Evolutionary conservation across 108 stramenopile species (phyloP), one percentile per base, ranked within the genome.

Genomic region (Cylindrotheca fusiformis): DNA sequence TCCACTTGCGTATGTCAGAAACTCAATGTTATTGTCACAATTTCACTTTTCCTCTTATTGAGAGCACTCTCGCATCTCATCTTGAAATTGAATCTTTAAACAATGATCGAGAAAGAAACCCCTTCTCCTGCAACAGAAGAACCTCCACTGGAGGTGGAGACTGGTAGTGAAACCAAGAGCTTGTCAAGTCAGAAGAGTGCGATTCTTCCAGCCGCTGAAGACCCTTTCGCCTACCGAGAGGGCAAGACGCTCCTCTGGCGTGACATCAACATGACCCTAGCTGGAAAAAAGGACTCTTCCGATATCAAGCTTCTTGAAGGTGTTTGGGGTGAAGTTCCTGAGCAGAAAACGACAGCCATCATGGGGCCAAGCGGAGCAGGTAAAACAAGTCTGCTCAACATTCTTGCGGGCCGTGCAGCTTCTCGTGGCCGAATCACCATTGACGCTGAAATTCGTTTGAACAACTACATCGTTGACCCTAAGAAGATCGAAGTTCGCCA

Each of bases 321-420:
- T 63, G 84, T 87, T 2, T 86, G 82, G 84, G 85, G 85, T 8
- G 89, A 87, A 59, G 84, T 90, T n/a, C 89, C 88, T 10, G 64
- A 72, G 27, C 56, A 78, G 27, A 65, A 85, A 58, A 86, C 82
- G 22, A 81, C 84, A 2, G 91, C 91, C 0, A 85, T 76, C 49
- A 60, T 76, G 68, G 75, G 75, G 0, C 68, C 68, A 0, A 52
- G 51, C 41, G 65, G 65, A 0, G 64, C 71, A 0, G 94, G 95
- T 53, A 96, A 96, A 63, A 85, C 89, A 22, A 80, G 81, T 48
- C 66, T 96, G 20, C 62, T 96, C 6, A 93, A 95, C 61, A 76
- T 90, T 17, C 70, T 95, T 22, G 73, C 90, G 12, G 91, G 90
- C 32, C 71, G 95, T 6, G 71, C 74, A 45, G 52, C 60, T 1